phyloP scores from a whole-genome alignment of 495 filamentous ascomycete species.

The Sporormia fimetaria region DNA sequence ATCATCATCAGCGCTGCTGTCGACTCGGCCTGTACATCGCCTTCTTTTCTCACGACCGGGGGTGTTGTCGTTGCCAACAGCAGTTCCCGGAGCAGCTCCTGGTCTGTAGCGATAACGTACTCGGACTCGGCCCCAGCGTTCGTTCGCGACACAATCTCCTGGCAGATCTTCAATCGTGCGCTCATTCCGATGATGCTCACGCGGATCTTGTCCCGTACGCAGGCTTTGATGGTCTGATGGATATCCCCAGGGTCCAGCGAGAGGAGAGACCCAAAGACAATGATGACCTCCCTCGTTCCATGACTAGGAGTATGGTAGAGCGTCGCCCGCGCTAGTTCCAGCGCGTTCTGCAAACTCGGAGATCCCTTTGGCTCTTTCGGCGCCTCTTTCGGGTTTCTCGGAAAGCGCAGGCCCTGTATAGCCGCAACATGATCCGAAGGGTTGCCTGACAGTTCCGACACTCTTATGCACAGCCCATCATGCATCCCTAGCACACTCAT shows the following conservation, averaged over 20 bases:
- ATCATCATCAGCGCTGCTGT: constrained; percentile 80
- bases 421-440: constrained; percentile 76
- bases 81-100: constrained; percentile 81
- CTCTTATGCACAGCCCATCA: constrained; percentile 73
- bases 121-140: constrained; percentile 64
- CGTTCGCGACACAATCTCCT: constrained; percentile 73
- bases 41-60: constrained; percentile 52
- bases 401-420: constrained; percentile 50
- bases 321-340: constrained; percentile 84
- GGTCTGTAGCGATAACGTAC: constrained; percentile 79
- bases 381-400: constrained; percentile 13
- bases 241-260: constrained; percentile 92
- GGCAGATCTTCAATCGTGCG: constrained; percentile 84
- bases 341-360: constrained; percentile 84
- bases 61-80: constrained; percentile 81
- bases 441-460: constrained; percentile 86
- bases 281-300: constrained; percentile 81
- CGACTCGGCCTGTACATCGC: constrained; percentile 38
- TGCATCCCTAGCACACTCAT: constrained; percentile 78
- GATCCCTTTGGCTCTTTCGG: constrained; percentile 74
- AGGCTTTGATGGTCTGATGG: constrained; percentile 67
- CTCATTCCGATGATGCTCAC: constrained; percentile 81
- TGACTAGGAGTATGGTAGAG: constrained; percentile 87
- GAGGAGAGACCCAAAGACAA: constrained; percentile 83
- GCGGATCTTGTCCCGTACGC: constrained; percentile 70